Evolutionary conservation across 192 early-diverging fungal genomes (phyloP), one percentile per base, ranked within the genome.

Genomic region (Coemansia sp.): DNA sequence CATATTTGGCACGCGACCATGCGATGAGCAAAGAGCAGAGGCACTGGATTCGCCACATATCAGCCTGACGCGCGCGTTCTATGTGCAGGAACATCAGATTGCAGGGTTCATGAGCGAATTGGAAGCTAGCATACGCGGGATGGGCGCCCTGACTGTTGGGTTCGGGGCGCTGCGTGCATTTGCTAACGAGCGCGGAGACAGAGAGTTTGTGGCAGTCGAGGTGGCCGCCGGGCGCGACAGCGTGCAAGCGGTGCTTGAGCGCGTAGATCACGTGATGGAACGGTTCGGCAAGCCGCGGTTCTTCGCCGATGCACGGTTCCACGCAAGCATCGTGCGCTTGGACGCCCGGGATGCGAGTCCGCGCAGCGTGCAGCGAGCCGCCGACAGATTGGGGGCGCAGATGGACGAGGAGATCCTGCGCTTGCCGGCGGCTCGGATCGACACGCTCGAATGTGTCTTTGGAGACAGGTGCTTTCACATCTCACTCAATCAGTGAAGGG

Each of bases 61-160:
- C 48, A 78, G 69, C 62, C 69, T 83, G 31, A 74, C 75, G 29
- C 75, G 75, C 53, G 60, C 69, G 57, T 77, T 83, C 17, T 78
- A 69, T 25, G 7, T 78, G 59, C 68, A 71, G 37, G 75, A 78
- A 56, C 72, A 75, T 64, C 75, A 83, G 50, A 78, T 83, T 27
- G 51, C 57, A 4, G 57, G 31, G 26, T 69, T 75, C 57, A 65
- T 83, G 19, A 48, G 41, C 1, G 65, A 38, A 41, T 65, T 82
- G 48, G 66, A 68, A 55, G 54, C 17, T n/a, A 41, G 38, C 27
- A 21, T 67, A 35, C 27, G 8, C 17, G 61, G 38, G 35, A 35
- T 9, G 31, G 39, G 52, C 3, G 25, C 52, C 39, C 57, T 77
- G 31, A 50, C 58, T n/a, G 62, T 82, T 4, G 71, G 59, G 21